Evolutionary conservation across 208 protist species (phyloP), one percentile per base, ranked within the genome.

Genomic region (Acanthamoeba royreba): DNA sequence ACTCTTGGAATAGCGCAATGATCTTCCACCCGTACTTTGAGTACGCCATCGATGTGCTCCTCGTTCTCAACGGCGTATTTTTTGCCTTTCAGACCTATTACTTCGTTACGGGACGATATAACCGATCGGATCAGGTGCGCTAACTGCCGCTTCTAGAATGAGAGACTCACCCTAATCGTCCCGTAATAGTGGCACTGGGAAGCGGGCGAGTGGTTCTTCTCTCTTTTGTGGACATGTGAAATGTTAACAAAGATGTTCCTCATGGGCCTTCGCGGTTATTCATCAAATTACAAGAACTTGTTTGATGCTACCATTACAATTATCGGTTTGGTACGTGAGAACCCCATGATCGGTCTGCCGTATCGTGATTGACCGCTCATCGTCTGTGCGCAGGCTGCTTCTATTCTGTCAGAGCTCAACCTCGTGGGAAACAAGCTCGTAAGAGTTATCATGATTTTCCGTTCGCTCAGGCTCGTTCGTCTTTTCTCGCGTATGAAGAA

Each of bases 401-500:
- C 69, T 9, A 42, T 81, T 11, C 69, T 81, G 19, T 81, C 69
- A 7, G 69, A 81, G 38, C 69, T 81, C 38, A 9, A 81, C 40
- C 40, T 81, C 4, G 69, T 81, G 0, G 69, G 69, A 19, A 81
- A 28, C 69, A 81, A 81, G 69, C 69, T 81, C 5, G 69, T 81
- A 7, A 43, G 69, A 17, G 38, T 81, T 11, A 47, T 81, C 69
- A 81, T 81, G 69, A 81, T 81, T 42, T 47, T 81, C 69, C 69
- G 69, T 47, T 81, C 69, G 69, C 15, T 81, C 19, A 81, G 69
- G 69, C 69, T 81, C 17, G 8, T 81, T 43, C 69, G 69, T 81
- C 69, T 81, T 5, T 81, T 81, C 38, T 81, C 69, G 69, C 69
- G 69, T 28, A 81, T 81, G 69, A 81, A 81, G 69, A 81, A 81